Conservation (phyloP, 2,329 filamentous ascomycete species). For the Aspergillus fumigatus region DNA sequence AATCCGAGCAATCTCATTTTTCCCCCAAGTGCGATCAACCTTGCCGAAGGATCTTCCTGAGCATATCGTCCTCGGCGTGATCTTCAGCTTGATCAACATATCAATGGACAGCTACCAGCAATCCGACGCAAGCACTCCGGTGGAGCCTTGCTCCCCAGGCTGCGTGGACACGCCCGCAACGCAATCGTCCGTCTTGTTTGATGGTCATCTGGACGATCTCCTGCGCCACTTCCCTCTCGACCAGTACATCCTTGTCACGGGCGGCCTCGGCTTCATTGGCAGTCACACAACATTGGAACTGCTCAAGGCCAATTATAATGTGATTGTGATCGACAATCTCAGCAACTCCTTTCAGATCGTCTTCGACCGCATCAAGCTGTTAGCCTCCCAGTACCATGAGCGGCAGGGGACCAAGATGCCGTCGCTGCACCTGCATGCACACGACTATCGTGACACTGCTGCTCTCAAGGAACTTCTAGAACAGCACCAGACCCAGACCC, state of each 20-base stretch:
- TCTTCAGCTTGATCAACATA: constrained; percentile 1
- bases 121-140: constrained; percentile 29
- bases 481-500: constrained; percentile 34
- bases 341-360: constrained; percentile 37
- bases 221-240: constrained; percentile 36
- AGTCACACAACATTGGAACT: constrained; percentile 41
- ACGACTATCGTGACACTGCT: constrained; percentile 45
- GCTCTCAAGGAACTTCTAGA: constrained; percentile 42
- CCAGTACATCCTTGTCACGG: constrained; percentile 42
- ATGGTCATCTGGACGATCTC: constrained; percentile 41
- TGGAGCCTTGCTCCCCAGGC: constrained; percentile 25
- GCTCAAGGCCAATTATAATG: constrained; percentile 38
- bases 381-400: constrained; percentile 35
- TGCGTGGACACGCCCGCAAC: constrained; percentile 42
- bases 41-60: background rate
- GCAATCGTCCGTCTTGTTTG: constrained; percentile 43
- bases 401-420: constrained; percentile 40
- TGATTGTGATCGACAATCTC: constrained; percentile 40
- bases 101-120: constrained; percentile 27
- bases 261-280: constrained; percentile 40
- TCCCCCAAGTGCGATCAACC: background rate
- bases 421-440: constrained; percentile 42
- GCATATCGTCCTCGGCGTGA: constrained; percentile 8
- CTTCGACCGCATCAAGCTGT: constrained; percentile 30
- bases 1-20: background rate